Evolutionary conservation across 179 eudicot genomes (phyloP).

Genomic region (Sideroxylon spinosum): DNA sequence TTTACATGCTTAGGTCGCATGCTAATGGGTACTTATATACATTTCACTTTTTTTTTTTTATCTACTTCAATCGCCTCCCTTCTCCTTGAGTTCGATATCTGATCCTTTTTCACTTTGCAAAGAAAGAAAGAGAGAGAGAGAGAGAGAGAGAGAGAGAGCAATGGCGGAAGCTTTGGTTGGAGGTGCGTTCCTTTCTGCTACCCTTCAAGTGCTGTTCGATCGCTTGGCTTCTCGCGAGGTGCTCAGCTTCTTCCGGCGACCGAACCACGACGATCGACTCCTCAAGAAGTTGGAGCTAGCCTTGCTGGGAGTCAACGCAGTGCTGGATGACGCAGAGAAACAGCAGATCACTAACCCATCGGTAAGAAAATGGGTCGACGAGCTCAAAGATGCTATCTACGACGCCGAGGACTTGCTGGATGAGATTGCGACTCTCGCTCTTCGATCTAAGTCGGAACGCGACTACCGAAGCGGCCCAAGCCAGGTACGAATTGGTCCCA

Average conservation of each 20-base stretch:
- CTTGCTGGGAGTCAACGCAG: neutral
- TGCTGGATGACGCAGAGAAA: too few relatives aligned
- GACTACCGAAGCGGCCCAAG: neutral
- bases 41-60: too few relatives aligned
- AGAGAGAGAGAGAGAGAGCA: too few relatives aligned
- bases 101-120: too few relatives aligned
- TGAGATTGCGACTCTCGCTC: neutral
- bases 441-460: too few relatives aligned
- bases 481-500: neutral
- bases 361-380: neutral
- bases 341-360: too few relatives aligned
- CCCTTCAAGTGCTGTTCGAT: neutral
- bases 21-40: too few relatives aligned
- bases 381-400: neutral
- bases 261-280: too few relatives aligned
- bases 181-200: neutral
- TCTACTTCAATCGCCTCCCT: too few relatives aligned
- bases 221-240: neutral
- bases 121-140: too few relatives aligned
- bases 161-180: neutral
- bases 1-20: too few relatives aligned
- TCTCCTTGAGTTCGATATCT: too few relatives aligned
- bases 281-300: neutral
- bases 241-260: neutral
- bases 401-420: neutral